A percentile compares a stretch with the other conserved stretches of the same genome.
Conservation (phyloP, 169 alveolate species). For the Ichthyophthirius multifiliis region DNA sequence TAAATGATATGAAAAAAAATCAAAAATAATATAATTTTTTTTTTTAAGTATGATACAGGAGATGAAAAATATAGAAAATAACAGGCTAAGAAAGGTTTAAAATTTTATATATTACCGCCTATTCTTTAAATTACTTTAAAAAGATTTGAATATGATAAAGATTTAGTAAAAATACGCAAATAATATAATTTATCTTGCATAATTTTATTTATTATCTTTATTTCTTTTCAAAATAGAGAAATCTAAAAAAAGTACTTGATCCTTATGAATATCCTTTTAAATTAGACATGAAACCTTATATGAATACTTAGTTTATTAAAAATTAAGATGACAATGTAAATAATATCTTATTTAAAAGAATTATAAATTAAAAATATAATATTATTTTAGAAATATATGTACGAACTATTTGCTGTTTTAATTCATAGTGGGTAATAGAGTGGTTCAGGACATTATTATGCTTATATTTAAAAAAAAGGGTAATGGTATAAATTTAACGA, state of each 20-base stretch:
- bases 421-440: not conserved
- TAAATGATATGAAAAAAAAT: no score
- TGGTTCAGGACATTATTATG: conserved; percentile 6
- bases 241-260: not conserved
- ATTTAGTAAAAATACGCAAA: no score
- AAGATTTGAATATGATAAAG: conserved; percentile 11
- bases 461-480: not conserved
- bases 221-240: not conserved
- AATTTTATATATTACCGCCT: not conserved
- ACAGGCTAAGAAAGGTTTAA: conserved; percentile 1
- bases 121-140: not conserved
- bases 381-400: not conserved
- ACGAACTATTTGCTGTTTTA: not conserved
- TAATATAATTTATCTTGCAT: not conserved
- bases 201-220: no score
- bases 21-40: no score
- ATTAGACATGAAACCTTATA: not conserved
- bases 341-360: not conserved
- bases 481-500: no score
- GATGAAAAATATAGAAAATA: conserved; percentile 1
- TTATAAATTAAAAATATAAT: not conserved
- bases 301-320: not conserved
- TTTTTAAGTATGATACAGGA: conserved; percentile 16
- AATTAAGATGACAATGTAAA: not conserved
- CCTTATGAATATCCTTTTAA: not conserved